Base-by-base conservation (phyloP, 2,329 filamentous ascomycete species). In the Scytalidium lignicola region DNA sequence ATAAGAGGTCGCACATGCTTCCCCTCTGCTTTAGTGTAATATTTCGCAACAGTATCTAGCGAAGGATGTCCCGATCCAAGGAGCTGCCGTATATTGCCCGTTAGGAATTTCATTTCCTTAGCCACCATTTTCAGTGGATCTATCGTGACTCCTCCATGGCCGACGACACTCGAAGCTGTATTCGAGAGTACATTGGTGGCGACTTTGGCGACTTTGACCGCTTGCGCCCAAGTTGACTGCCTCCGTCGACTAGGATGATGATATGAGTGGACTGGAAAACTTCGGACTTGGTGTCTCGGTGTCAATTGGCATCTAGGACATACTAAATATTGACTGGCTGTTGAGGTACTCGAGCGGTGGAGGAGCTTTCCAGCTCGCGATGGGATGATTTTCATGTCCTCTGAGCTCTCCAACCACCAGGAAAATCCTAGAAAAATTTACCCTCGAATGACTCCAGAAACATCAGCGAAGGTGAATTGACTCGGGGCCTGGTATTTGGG, bases 1-100 rank as follows among this genome's bases (percentile, higher is more conserved):
- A 99, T 86, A 68, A 96, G 81, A 23, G 93, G 93, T 58, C 93
- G 85, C 59, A 99, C 85, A 70, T 97, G 93, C 74, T 99, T 99
- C 55, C 93, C 93, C 74, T 97, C 90, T 51, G 88, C 88, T 62
- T 92, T 88, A 19, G 93, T 96, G 69, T 99, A 99, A 75, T 99
- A 99, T 71, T 99, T 99, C 46, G 93, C 90, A 22, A 91, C 92
- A 40, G 89, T 91, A 65, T 97, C 93, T 52, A 99, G 79, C 42
- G 91, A 90, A 0, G 93, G 93, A 65, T 99, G 92, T 5, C 92
- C 92, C 0, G 91, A 96, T 5, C 92, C 92, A 15, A 97, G 74
- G n/a, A 97, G 76, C 65, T 95, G 88, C 53, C 89, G 80, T 68
- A 97, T 95, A 62, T 97, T 96, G 48, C 90, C 90, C 10, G 88